Evolutionary conservation across 108 stramenopile species (phyloP).

Genomic region (Cafeteria roenbergensis): DNA sequence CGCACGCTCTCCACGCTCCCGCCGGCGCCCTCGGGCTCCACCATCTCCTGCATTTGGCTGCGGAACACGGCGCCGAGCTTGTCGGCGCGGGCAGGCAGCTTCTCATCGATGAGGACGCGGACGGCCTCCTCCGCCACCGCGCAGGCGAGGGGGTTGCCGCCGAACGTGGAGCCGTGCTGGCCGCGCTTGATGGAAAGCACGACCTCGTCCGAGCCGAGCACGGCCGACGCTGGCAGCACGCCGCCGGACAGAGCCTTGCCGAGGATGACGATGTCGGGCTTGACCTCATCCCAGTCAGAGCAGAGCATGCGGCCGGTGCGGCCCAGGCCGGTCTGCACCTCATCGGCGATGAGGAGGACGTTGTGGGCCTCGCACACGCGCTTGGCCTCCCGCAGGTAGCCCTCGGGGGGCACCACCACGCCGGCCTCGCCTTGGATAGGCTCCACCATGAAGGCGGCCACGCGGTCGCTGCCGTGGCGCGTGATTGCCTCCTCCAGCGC

Average conservation of each 20-base stretch:
- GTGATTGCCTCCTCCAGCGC: constrained; percentile 68
- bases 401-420: constrained; percentile 88
- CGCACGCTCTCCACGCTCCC: constrained; percentile 39
- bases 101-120: constrained; percentile 81
- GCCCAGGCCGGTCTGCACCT: constrained; percentile 95
- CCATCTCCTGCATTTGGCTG: constrained; percentile 48
- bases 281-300: constrained; percentile 69
- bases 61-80: constrained; percentile 72
- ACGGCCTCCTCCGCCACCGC: constrained; percentile 85
- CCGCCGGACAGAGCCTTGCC: constrained; percentile 95
- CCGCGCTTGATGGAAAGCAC: constrained; percentile 91
- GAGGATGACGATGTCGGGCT: constrained; percentile 85
- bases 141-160: constrained; percentile 96
- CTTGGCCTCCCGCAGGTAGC: constrained; percentile 75
- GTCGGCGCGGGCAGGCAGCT: constrained; percentile 62
- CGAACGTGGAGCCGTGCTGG: constrained; percentile 97
- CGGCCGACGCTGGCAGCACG: constrained; percentile 84
- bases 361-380: constrained; percentile 78
- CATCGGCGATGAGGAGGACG: constrained; percentile 89
- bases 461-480: constrained; percentile 60
- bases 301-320: constrained; percentile 81
- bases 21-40: constrained; percentile 37
- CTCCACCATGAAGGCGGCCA: constrained; percentile 96
- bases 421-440: constrained; percentile 99
- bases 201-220: constrained; percentile 80